Base-by-base conservation (phyloP, 148 eudicot genomes). In the Arbutus unedo region DNA sequence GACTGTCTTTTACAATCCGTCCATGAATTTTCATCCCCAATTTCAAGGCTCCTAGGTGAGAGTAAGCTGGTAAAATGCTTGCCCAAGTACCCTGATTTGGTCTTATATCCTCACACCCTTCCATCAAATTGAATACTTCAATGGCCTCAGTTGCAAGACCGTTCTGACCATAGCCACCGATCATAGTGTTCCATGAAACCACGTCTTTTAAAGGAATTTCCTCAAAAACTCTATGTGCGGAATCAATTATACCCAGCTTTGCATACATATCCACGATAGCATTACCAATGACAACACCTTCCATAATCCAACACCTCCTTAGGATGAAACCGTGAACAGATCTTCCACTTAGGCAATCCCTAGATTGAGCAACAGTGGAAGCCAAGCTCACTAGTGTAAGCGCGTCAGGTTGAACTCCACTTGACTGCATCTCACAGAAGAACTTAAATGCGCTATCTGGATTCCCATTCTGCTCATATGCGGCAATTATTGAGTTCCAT, bases 41-140 rank as follows among this genome's bases (percentile, higher is more conserved):
- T 79, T 79, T 88, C 70, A 92, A 70, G 81, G 92, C 92, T 82
- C 95, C 95, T 6, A 93, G 74, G 85, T 93, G 93, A 87, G 95
- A 89, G 86, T 89, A 93, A 76, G 95, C 95, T 59, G 97, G 95
- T 67, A 93, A 86, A 78, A 93, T 78, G 78, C 94, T 87, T 54
- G 91, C 95, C 92, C 90, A 92, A 79, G 95, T 93, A 23, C 90
- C 95, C 66, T 92, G 89, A 75, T 91, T 91, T 1, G 95, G 97
- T 81, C 31, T 79, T 82, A 89, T 47, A 3, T 85, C 86, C 50
- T 76, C 38, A 60, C 81, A 84, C 74, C 87, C 83, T 83, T 78
- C 90, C 91, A 93, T 86, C 81, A 71, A 76, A 59, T 78, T 71
- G 76, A 89, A 91, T 56, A 85, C 83, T 73, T 92, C 92, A 73